Evolutionary conservation across 495 filamentous ascomycete species (phyloP).

Genomic region (Aspergillus egyptiacus): DNA sequence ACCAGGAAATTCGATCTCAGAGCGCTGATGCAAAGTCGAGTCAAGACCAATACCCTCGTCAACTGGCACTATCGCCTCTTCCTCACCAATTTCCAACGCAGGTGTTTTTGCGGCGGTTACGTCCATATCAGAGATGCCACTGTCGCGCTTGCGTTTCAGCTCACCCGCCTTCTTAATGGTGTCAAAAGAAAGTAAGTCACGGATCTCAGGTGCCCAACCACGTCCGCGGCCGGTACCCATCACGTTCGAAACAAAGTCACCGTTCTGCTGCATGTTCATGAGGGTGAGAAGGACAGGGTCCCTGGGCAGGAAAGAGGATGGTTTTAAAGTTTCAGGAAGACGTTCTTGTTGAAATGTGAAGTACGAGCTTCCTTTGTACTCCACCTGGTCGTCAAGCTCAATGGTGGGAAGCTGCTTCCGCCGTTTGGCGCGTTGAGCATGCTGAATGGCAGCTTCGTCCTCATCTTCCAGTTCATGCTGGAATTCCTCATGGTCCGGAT

Average conservation of each 20-base stretch:
- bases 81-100: conserved; percentile 59
- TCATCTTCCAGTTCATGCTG: conserved; percentile 52
- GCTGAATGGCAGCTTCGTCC: conserved; percentile 46
- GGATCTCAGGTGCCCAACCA: conserved; percentile 86
- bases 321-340: conserved; percentile 72
- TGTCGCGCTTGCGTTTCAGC: conserved; percentile 90
- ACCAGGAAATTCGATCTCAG: conserved; percentile 58
- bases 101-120: conserved; percentile 60
- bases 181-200: conserved; percentile 76
- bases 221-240: conserved; percentile 70
- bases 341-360: conserved; percentile 78
- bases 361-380: conserved; percentile 43
- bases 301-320: conserved; percentile 70
- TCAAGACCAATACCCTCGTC: conserved; percentile 49
- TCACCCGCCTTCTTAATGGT: conserved; percentile 70
- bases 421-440: conserved; percentile 67
- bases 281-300: conserved; percentile 80
- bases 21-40: conserved; percentile 42
- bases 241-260: conserved; percentile 72
- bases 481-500: conserved; percentile 47
- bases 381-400: conserved; percentile 59
- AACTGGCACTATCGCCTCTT: conserved; percentile 47
- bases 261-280: conserved; percentile 84
- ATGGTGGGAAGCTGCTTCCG: conserved; percentile 57
- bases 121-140: conserved; percentile 74